These are phyloP conservation scores for Septoria linicola DNA, from an alignment of 2,329 filamentous ascomycete species.

Conservation along the genomic window DNA sequence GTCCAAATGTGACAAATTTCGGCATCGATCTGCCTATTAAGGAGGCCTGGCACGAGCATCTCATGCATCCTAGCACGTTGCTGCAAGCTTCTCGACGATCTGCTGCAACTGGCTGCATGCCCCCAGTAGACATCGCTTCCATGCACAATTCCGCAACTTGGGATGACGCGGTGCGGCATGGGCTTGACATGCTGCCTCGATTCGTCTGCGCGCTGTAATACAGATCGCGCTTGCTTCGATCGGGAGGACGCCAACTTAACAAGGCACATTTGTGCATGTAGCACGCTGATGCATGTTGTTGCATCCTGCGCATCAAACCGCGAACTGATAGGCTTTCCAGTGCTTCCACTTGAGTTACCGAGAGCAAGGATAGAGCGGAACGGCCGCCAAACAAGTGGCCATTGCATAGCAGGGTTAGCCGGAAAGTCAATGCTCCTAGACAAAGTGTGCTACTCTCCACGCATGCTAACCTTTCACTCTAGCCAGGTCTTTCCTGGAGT, in stretches of 20 bases:
- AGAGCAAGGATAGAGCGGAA: constrained; percentile 16
- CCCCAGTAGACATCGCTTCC: constrained; percentile 16
- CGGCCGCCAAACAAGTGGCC: constrained; percentile 21
- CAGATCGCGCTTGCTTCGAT: constrained; percentile 1
- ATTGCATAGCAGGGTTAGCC: constrained; percentile 18
- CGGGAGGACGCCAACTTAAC: too few species aligned
- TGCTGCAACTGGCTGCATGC: constrained; percentile 7
- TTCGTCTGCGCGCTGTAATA: constrained; percentile 12
- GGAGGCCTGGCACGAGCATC: constrained; percentile 18
- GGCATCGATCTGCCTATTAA: constrained; percentile 22
- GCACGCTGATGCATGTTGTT: constrained; percentile 1
- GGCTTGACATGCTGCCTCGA: constrained; percentile 13
- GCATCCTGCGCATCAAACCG: neutral
- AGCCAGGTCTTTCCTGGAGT: constrained; percentile 10
- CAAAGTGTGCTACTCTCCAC: constrained; percentile 14
- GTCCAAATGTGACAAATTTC: constrained; percentile 14
- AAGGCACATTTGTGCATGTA: too few species aligned
- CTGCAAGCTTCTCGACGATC: constrained; percentile 19
- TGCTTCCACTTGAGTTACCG: neutral
- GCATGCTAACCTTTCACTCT: constrained; percentile 16
- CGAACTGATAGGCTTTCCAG: constrained; percentile 4
- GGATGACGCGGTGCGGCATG: constrained; percentile 14
- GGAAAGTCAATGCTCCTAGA: constrained; percentile 21
- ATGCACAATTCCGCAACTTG: constrained; percentile 16
- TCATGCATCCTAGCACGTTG: constrained; percentile 20